Evolutionary conservation across 495 filamentous ascomycete species (phyloP).

Genomic region (Tetracladium setigerum): DNA sequence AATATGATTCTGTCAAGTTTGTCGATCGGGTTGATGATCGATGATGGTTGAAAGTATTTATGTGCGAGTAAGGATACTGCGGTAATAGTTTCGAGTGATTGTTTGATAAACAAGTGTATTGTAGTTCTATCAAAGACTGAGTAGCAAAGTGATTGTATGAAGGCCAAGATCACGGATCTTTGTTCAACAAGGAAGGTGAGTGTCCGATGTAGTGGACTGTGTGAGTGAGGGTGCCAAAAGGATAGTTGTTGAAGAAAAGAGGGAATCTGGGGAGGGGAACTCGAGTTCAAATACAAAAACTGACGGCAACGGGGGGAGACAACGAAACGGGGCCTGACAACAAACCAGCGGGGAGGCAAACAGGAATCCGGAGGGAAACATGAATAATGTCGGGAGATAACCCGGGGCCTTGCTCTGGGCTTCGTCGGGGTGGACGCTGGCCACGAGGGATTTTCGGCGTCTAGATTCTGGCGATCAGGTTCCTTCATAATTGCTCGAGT

Average conservation of each 20-base stretch:
- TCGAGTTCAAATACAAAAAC: too few species aligned
- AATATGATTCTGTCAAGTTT: constrained; percentile 14
- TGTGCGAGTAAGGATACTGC: not conserved
- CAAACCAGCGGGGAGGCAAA: too few species aligned
- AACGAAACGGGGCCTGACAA: too few species aligned
- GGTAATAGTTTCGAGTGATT: not conserved
- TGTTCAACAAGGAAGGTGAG: constrained; percentile 5
- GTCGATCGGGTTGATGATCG: constrained; percentile 10
- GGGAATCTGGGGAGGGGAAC: not conserved
- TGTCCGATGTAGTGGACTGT: not conserved
- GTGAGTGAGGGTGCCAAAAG: constrained; percentile 3
- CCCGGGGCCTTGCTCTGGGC: too few species aligned
- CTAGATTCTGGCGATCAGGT: too few species aligned
- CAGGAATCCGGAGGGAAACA: too few species aligned
- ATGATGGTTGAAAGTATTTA: not conserved
- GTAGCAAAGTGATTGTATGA: constrained; percentile 10
- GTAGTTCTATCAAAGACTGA: constrained; percentile 1
- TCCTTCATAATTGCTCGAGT: too few species aligned
- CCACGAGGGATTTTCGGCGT: too few species aligned
- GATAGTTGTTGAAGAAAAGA: constrained; percentile 10
- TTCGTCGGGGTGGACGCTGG: too few species aligned
- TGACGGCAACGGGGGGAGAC: too few species aligned
- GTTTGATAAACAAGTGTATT: constrained; percentile 10
- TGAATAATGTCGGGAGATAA: too few species aligned
- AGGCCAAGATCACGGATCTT: constrained; percentile 15